These are phyloP conservation scores for Wickerhamiella alocasiicola DNA, from an alignment of 805 yeast genomes.

Conservation along the genomic window DNA sequence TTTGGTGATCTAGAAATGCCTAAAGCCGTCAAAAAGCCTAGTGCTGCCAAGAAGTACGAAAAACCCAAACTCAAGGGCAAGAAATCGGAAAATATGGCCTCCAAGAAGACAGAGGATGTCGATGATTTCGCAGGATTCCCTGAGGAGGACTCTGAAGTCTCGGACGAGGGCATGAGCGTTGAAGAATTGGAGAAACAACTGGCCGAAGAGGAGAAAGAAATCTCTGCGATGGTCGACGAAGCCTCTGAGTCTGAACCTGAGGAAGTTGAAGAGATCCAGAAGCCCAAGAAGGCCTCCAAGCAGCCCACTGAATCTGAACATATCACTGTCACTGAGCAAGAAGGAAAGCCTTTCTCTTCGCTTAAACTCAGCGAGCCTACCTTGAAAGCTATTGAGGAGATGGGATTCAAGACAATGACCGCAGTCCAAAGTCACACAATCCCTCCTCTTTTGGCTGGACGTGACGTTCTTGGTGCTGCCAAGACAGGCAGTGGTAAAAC, in stretches of 20 bases:
- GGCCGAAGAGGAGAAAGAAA: conserved; percentile 17
- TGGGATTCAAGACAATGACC: conserved; percentile 92
- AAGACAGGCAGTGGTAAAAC: conserved; percentile 99
- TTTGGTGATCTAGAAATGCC: background rate
- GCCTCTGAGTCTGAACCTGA: conserved; percentile 23
- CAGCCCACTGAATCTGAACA: conserved; percentile 10
- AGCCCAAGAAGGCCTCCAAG: conserved; percentile 9
- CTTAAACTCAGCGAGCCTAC: conserved; percentile 73
- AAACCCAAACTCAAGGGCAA: background rate
- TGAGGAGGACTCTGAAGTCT: background rate
- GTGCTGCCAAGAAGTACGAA: conserved; percentile 3
- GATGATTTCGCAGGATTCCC: conserved; percentile 2
- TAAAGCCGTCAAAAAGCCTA: background rate
- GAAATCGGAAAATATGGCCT: background rate
- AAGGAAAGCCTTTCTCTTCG: conserved; percentile 31
- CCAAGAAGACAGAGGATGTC: too few species aligned
- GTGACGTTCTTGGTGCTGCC: conserved; percentile 98
- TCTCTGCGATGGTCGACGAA: conserved; percentile 21
- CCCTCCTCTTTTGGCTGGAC: conserved; percentile 91
- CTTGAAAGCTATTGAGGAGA: conserved; percentile 59
- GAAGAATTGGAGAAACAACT: conserved; percentile 19
- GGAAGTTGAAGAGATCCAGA: conserved; percentile 24
- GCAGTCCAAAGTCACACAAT: conserved; percentile 91
- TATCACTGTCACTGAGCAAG: conserved; percentile 15
- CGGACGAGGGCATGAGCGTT: conserved; percentile 16